Percentiles rank a stretch among this genome's conserved stretches.
Conservation (phyloP, 306 rosid genomes). For the Arachis stenosperma region DNA sequence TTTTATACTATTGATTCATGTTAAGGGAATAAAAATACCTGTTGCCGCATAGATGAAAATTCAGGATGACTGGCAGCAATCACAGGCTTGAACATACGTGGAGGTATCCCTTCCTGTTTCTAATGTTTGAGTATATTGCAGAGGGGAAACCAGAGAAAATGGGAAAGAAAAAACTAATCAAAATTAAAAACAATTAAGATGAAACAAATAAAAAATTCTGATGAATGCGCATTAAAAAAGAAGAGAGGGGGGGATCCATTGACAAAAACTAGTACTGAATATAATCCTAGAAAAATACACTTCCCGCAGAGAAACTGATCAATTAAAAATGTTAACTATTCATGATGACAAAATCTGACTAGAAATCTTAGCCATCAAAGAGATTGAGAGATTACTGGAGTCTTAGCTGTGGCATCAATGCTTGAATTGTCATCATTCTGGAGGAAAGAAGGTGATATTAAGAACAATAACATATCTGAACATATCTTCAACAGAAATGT, state of each 20-base stretch:
- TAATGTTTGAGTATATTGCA: constrained; percentile 38
- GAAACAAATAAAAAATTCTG: neutral
- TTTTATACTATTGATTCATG: constrained; percentile 2
- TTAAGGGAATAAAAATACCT: constrained; percentile 54
- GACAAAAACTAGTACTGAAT: no score
- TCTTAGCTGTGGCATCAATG: constrained; percentile 49
- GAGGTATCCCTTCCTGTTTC: constrained; percentile 89
- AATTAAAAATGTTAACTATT: constrained; percentile 16
- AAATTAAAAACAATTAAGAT: constrained; percentile 5
- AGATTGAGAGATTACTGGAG: constrained; percentile 61
- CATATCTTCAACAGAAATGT: constrained; percentile 40
- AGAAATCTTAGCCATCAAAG: constrained; percentile 13
- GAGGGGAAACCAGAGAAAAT: constrained; percentile 25
- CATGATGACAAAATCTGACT: neutral
- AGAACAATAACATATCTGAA: constrained; percentile 19
- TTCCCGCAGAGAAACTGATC: constrained; percentile 10
- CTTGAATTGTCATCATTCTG: constrained; percentile 64
- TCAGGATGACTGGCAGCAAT: constrained; percentile 98
- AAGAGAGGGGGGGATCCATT: no score
- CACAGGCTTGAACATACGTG: constrained; percentile 89
- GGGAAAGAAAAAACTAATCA: constrained; percentile 26
- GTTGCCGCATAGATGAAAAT: constrained; percentile 92
- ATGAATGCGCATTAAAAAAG: no score
- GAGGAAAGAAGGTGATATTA: constrained; percentile 32
- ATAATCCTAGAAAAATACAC: neutral